Percentiles rank a stretch among this genome's conserved stretches.
These are phyloP conservation scores for Coffea humblotiana DNA, from an alignment of 305 asterid genomes.

Conservation along the genomic window DNA sequence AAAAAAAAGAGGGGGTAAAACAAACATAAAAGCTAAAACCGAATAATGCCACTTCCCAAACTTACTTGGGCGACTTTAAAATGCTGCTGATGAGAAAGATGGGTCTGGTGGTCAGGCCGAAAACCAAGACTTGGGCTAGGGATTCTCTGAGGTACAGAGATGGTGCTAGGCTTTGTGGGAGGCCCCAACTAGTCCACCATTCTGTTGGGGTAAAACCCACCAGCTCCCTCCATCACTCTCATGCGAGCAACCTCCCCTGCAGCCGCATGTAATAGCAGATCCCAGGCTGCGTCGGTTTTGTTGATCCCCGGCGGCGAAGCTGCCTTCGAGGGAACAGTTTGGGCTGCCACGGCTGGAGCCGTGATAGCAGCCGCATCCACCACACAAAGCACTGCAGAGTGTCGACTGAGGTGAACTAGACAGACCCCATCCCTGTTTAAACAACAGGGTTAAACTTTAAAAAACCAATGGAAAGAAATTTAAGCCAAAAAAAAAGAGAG, in stretches of 20 bases:
- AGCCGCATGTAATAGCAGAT: conserved; percentile 48
- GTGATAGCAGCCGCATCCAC: conserved; percentile 17
- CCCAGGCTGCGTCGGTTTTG: conserved; percentile 30
- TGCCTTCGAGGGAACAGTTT: conserved; percentile 32
- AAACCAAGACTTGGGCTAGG: conserved; percentile 19
- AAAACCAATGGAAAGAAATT: not conserved
- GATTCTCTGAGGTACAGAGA: conserved; percentile 17
- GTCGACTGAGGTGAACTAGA: conserved; percentile 44
- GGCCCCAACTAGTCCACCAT: conserved; percentile 23
- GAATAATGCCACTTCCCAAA: not conserved
- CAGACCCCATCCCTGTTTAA: conserved; percentile 20
- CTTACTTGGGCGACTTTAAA: conserved; percentile 57
- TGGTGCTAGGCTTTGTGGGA: conserved; percentile 26
- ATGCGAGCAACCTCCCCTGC: conserved; percentile 61
- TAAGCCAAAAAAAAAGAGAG: not conserved
- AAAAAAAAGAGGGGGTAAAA: not conserved
- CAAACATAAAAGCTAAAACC: not conserved
- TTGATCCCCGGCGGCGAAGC: conserved; percentile 44
- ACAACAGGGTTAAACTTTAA: not conserved
- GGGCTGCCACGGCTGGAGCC: conserved; percentile 40
- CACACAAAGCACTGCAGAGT: conserved; percentile 26
- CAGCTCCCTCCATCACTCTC: conserved; percentile 40
- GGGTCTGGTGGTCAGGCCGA: conserved; percentile 30
- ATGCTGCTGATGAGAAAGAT: conserved; percentile 44
- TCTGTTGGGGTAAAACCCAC: conserved; percentile 30